Evolutionary conservation across 331 rosid species (phyloP).

Genomic region (Telfairia occidentalis): DNA sequence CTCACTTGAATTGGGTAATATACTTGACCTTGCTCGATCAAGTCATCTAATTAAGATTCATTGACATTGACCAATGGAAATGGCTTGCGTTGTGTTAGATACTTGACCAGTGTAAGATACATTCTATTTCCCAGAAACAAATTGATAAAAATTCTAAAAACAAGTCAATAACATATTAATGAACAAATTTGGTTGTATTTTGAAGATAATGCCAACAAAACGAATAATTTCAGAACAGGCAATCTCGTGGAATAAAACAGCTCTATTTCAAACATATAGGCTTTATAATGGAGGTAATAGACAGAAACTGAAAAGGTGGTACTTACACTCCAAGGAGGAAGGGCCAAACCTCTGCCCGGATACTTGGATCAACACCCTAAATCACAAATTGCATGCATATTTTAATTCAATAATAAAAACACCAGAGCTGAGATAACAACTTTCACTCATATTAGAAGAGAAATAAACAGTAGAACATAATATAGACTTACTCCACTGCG

Average conservation of each 20-base stretch:
- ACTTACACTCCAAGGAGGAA: slow-evolving; percentile 98
- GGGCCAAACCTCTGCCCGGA: slow-evolving; percentile 94
- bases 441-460: neutral
- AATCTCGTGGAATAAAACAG: neutral
- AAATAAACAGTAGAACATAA: neutral
- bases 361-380: slow-evolving; percentile 93
- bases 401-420: neutral
- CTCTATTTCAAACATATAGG: neutral
- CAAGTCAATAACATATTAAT: neutral
- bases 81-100: slow-evolving; percentile 10
- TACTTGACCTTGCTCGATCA: neutral
- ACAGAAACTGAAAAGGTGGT: neutral
- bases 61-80: neutral
- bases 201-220: neutral
- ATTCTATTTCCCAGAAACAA: neutral
- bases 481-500: slow-evolving; percentile 83
- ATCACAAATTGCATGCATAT: slow-evolving; percentile 12
- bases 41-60: neutral
- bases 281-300: neutral
- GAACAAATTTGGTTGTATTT: neutral
- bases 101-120: neutral
- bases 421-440: neutral
- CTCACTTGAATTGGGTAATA: neutral
- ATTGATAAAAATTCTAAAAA: neutral
- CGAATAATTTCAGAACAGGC: neutral